These are phyloP conservation scores for Cystobasidium ongulense DNA, from an alignment of 768 basidiomycete species.

Conservation along the genomic window DNA sequence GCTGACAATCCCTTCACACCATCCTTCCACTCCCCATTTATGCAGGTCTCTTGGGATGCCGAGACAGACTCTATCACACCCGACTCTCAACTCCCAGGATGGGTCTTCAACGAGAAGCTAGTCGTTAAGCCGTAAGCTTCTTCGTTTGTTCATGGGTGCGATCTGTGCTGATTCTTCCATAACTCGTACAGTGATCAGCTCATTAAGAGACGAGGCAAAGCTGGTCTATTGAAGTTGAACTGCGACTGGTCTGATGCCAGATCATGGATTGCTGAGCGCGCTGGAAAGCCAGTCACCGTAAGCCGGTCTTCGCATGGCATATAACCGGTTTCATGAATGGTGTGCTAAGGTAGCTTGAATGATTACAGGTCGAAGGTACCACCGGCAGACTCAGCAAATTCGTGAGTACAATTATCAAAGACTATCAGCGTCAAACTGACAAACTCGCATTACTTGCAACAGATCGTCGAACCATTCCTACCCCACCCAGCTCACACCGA, in stretches of 20 bases:
- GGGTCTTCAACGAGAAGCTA: constrained; percentile 74
- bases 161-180: too few relatives aligned
- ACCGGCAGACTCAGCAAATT: constrained; percentile 95
- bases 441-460: not conserved
- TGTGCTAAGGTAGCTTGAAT: not conserved
- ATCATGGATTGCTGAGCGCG: constrained; percentile 69
- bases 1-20: too few relatives aligned
- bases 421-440: not conserved
- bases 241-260: constrained; percentile 81
- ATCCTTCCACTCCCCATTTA: not conserved
- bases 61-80: constrained; percentile 57
- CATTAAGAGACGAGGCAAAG: constrained; percentile 99
- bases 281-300: constrained; percentile 33
- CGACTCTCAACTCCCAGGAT: constrained; percentile 59
- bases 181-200: constrained; percentile 66
- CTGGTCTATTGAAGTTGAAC: constrained; percentile 87
- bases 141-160: not conserved
- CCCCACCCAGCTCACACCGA: constrained; percentile 89
- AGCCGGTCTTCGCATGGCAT: constrained; percentile 7
- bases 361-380: constrained; percentile 68
- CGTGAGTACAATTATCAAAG: constrained; percentile 32
- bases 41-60: constrained; percentile 68
- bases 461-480: constrained; percentile 94
- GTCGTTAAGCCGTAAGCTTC: constrained; percentile 66
- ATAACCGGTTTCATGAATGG: too few relatives aligned